Evolutionary conservation across 371 early-diverging fungal species (phyloP), one percentile per base, ranked within the genome.

Genomic region (Phascolomyces articulosus): DNA sequence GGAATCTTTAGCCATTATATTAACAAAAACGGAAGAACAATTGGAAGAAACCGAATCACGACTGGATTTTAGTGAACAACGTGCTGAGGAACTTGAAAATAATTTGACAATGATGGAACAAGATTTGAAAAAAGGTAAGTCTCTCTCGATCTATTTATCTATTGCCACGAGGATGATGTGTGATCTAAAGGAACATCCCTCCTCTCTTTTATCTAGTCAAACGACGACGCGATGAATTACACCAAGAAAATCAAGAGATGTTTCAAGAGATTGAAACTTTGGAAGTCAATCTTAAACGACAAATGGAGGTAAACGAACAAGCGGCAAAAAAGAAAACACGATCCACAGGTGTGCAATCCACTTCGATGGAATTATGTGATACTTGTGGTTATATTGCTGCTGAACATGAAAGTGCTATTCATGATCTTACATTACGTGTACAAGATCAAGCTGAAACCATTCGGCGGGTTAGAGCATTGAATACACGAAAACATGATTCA

Each of bases 371-470:
- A 20, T 24, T 51, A 24, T 51, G 51, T 24, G 26, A 51, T 20
- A 24, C n/a, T 3, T 51, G 51, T n/a, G 51, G 51, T n/a, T 51
- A 51, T 24, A 51, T 51, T 51, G 51, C 51, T 51, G 21, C 51
- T 3, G 51, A 20, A 24, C 51, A 51, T 24, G 24, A 51, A 51
- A 8, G 23, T 20, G 11, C 51, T n/a, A 51, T 51, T 24, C 23
- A n/a, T 11, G 51, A 51, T 51, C 51, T 51, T 24, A 51, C 51
- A 9, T 23, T 23, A 51, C 51, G 51, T 24, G 51, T 51, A n/a
- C 51, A 51, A 20, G 51, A 51, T n/a, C 51, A 51, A 51, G 51
- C 51, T 24, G 51, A 51, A 24, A 51, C 51, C 6, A 51, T 51
- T 24, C 21, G 4, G 4, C 51, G 51, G 6, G 51, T 51, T 20